These are phyloP conservation scores for Cantharellus anzutake DNA, from an alignment of 768 basidiomycete species.

Conservation along the genomic window DNA sequence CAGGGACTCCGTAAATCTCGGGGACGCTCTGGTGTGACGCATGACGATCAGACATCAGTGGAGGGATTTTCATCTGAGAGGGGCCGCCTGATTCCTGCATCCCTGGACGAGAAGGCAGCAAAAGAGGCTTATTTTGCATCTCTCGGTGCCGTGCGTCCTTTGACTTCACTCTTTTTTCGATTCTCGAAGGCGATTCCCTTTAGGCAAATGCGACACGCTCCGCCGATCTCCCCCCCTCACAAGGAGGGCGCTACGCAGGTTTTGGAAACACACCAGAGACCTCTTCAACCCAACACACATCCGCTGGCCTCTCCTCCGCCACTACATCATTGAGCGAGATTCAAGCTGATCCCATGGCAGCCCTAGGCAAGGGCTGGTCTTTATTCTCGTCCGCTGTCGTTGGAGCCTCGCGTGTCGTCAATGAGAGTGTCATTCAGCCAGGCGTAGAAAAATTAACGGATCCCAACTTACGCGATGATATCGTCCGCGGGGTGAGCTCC, in stretches of 20 bases:
- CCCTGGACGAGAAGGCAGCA: slow-evolving; percentile 38
- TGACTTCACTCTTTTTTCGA: neutral
- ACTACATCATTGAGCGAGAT: slow-evolving; percentile 66
- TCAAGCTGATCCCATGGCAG: slow-evolving; percentile 70
- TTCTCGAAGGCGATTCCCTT: neutral
- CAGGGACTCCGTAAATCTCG: slow-evolving; percentile 82
- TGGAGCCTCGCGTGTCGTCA: slow-evolving; percentile 60
- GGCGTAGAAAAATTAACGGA: slow-evolving; percentile 66
- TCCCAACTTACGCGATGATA: slow-evolving; percentile 55
- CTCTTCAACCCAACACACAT: slow-evolving; percentile 35
- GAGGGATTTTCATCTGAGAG: too few species aligned
- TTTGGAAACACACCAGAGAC: slow-evolving; percentile 77
- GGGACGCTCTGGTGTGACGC: slow-evolving; percentile 9
- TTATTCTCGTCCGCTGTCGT: slow-evolving; percentile 74
- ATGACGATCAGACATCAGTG: too few species aligned
- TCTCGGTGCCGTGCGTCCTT: slow-evolving; percentile 34
- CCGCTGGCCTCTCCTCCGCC: slow-evolving; percentile 56
- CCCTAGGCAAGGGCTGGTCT: slow-evolving; percentile 89
- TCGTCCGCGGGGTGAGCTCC: slow-evolving; percentile 52
- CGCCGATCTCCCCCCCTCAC: slow-evolving; percentile 69
- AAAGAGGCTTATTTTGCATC: slow-evolving; percentile 79
- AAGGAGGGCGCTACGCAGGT: slow-evolving; percentile 84
- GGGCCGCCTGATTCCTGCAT: neutral
- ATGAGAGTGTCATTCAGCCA: slow-evolving; percentile 81
- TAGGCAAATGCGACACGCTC: slow-evolving; percentile 56